phyloP scores from a whole-genome alignment of 1,139 yeast genomes.

The Groenewaldozyma sp. region DNA sequence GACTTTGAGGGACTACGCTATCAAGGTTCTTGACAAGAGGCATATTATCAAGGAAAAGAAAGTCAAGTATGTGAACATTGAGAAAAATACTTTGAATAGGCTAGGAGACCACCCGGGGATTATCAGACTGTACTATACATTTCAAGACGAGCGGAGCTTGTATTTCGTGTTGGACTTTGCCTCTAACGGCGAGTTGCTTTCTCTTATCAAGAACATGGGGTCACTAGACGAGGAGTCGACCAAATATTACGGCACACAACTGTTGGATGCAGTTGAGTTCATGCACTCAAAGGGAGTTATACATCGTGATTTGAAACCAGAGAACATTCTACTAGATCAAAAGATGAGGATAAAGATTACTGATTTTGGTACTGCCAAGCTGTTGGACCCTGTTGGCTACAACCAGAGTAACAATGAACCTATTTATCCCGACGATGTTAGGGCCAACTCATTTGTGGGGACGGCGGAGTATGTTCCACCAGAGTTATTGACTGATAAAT shows the following conservation, averaged over 20 bases:
- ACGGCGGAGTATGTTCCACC: conserved; percentile 92
- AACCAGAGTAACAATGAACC: conserved; percentile 24
- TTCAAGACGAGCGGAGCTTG: conserved; percentile 80
- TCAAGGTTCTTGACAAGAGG: conserved; percentile 82
- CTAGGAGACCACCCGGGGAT: conserved; percentile 83
- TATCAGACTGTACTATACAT: conserved; percentile 81
- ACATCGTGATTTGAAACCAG: conserved; percentile 95
- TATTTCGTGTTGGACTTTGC: conserved; percentile 93
- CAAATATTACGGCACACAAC: conserved; percentile 64
- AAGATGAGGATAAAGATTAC: conserved; percentile 81
- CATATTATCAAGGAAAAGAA: conserved; percentile 93
- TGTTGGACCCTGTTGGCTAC: conserved; percentile 43
- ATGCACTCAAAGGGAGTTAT: conserved; percentile 80
- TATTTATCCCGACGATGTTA: conserved; percentile 40
- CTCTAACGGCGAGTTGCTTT: conserved; percentile 80
- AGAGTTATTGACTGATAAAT: conserved; percentile 73
- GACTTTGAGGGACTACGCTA: conserved; percentile 70
- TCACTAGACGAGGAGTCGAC: conserved; percentile 73
- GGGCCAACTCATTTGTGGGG: conserved; percentile 79
- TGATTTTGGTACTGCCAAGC: conserved; percentile 97
- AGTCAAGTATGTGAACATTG: conserved; percentile 92
- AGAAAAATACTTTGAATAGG: conserved; percentile 82
- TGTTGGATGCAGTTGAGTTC: conserved; percentile 76
- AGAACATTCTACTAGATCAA: conserved; percentile 66
- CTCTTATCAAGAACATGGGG: conserved; percentile 67